A percentile compares a stretch with the other conserved stretches of the same genome.
Evolutionary conservation across 139 green algal genomes (phyloP).

Genomic region (Coccomyxa sp.): DNA sequence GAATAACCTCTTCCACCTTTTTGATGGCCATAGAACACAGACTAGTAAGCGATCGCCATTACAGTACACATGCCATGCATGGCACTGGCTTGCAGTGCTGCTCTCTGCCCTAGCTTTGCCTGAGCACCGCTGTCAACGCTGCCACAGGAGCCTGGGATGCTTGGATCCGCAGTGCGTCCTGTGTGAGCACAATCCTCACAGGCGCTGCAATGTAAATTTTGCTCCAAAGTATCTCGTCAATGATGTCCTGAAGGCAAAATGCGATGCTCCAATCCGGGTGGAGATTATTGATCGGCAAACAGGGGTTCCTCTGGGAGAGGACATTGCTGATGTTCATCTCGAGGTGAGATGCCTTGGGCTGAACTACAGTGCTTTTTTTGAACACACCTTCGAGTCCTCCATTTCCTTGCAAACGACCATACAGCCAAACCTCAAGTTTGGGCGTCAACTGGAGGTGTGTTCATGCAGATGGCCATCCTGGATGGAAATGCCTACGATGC

Average conservation of each 20-base stretch:
- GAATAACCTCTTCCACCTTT: too few relatives aligned
- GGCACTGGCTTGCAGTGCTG: too few relatives aligned
- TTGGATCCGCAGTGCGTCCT: conserved; percentile 77
- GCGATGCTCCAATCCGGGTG: conserved; percentile 73
- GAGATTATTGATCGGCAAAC: conserved; percentile 76
- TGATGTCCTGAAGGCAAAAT: conserved; percentile 77
- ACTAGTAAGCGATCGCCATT: too few relatives aligned
- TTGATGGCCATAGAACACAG: too few relatives aligned
- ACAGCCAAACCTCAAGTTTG: too few relatives aligned
- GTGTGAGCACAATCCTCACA: conserved; percentile 82
- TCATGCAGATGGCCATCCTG: conserved; percentile 67
- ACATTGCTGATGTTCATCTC: conserved; percentile 61
- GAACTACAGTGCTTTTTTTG: too few relatives aligned
- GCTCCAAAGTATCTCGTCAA: conserved; percentile 76
- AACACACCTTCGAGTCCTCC: too few relatives aligned
- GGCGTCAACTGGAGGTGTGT: too few relatives aligned
- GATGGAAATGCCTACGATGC: conserved; percentile 79
- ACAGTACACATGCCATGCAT: too few relatives aligned
- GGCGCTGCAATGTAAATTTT: conserved; percentile 78
- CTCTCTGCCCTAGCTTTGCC: too few relatives aligned
- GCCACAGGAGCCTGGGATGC: conserved; percentile 71
- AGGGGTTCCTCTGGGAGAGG: conserved; percentile 55
- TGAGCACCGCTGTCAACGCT: too few relatives aligned
- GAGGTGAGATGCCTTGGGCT: conserved; percentile 39
- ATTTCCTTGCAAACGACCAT: too few relatives aligned